Base-by-base conservation (phyloP, 2,329 filamentous ascomycete species). In the Plenodomus tracheiphilus region DNA sequence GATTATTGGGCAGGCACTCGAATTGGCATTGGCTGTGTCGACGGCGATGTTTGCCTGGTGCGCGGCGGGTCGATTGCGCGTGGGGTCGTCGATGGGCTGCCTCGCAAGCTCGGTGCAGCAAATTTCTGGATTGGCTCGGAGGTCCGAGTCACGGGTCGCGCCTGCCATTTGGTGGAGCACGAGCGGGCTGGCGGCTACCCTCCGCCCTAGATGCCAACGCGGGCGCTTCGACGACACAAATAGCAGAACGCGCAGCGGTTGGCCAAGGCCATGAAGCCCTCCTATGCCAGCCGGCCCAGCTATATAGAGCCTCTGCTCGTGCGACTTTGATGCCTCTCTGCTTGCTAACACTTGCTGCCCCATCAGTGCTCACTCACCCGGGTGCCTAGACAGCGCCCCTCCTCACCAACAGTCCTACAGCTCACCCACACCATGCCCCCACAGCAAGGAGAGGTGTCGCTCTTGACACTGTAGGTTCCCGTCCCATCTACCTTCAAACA, bases 391-490 rank as follows among this genome's bases (percentile, higher is more conserved):
- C 45, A 18, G 43, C 51, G 20, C 37, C 25, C 46, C 38, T 42
- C 34, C 5, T 6, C 41, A 25, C 41, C 47, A 18, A 37, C 35
- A 37, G 8, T 9, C 18, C 9, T 32, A 41, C 44, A 39, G 28
- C 16, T n/a, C n/a, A n/a, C 41, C 34, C 20, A 44, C 52, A 68
- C 30, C 18, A 80, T 80, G 77, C 77, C 77, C 59, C 75, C 74
- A 38, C 70, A 71, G 52, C 76, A 73, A 49, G 77, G 77, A 43
- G 77, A 80, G 51, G 74, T 74, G 44, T 71, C 76, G 19, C 61
- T 79, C 36, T 65, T 74, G 46, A 79, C 77, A 10, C 72, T 80
- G 77, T 79, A 59, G 62, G 76, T 65, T 10, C 21, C 16, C 17
- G 39, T n/a, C 28, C 28, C 28, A 32, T 32, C 28, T 50, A 11